A percentile compares a stretch with the other conserved stretches of the same genome.
Evolutionary conservation across 129 eudicot genomes (phyloP).

Genomic region (Oenanthe sinensis): DNA sequence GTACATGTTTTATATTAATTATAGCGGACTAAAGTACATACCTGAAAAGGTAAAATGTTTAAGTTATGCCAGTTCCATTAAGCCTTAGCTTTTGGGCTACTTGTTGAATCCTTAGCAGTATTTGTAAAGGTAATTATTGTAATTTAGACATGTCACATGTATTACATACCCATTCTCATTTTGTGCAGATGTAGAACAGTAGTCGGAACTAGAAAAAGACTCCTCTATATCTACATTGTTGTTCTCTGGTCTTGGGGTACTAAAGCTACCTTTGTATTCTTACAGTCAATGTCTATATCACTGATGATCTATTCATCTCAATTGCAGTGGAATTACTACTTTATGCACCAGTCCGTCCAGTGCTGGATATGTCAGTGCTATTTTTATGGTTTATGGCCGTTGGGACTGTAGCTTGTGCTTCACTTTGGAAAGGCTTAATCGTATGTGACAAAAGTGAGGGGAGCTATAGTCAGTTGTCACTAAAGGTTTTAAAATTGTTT

Average conservation of each 20-base stretch:
- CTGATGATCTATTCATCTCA: conserved; percentile 2
- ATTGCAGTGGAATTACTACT: conserved; percentile 58
- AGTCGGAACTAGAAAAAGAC: not conserved
- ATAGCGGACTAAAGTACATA: not conserved
- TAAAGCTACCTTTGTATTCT: not conserved
- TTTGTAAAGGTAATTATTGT: not conserved
- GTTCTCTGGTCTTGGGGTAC: not conserved
- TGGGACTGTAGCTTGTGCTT: conserved; percentile 59
- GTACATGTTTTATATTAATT: not conserved
- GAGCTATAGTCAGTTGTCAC: conserved; percentile 51
- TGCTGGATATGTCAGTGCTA: conserved; percentile 54
- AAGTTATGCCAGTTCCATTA: not conserved
- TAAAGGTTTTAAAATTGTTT: conserved; percentile 39
- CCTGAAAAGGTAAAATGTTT: not conserved
- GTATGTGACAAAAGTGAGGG: conserved; percentile 39
- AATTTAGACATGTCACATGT: not conserved
- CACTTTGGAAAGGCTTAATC: conserved; percentile 62
- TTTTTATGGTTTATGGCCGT: conserved; percentile 75
- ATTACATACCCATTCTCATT: not conserved
- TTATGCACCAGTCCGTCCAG: conserved; percentile 55
- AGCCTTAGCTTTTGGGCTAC: not conserved
- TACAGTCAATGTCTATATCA: not conserved
- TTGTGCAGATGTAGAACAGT: not conserved
- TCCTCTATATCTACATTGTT: not conserved
- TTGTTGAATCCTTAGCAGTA: not conserved